phyloP scores from a whole-genome alignment of 139 green algal genomes.

The Chlamydomonas sp. region DNA sequence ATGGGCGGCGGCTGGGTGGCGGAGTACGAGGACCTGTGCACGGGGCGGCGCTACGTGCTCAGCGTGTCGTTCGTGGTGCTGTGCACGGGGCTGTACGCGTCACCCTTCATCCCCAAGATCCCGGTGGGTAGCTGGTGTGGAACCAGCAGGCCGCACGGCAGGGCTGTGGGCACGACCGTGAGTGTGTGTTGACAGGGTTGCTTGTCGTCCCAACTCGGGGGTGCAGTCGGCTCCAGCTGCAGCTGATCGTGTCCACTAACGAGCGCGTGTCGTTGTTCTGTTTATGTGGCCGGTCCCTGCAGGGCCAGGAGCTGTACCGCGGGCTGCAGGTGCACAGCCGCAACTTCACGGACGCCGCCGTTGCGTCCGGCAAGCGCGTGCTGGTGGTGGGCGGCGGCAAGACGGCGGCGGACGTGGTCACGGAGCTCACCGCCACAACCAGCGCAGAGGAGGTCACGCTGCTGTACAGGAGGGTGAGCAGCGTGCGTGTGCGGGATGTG shows the following conservation, averaged over 20 bases:
- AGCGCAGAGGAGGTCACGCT: slow-evolving; percentile 6
- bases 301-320: slow-evolving; percentile 38
- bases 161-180: neutral
- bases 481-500: too few relatives aligned
- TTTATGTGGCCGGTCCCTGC: neutral
- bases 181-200: neutral
- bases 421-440: slow-evolving; percentile 28
- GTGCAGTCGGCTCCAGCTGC: neutral
- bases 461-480: slow-evolving; percentile 34
- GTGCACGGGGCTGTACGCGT: slow-evolving; percentile 32
- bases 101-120: slow-evolving; percentile 36
- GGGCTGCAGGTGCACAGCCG: slow-evolving; percentile 29
- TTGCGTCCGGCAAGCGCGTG: slow-evolving; percentile 32
- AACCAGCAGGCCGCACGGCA: neutral
- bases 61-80: slow-evolving; percentile 28
- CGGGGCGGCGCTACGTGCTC: slow-evolving; percentile 18
- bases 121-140: neutral
- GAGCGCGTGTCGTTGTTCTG: neutral
- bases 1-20: slow-evolving; percentile 1
- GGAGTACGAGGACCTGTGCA: slow-evolving; percentile 25
- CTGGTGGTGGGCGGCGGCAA: slow-evolving; percentile 37
- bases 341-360: slow-evolving; percentile 25
- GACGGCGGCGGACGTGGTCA: slow-evolving; percentile 32
- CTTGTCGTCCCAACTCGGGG: too few relatives aligned
- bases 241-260: neutral